These are phyloP conservation scores for Liriodendron chinense DNA, from an alignment of 164 flowering plant species.

Conservation along the genomic window DNA sequence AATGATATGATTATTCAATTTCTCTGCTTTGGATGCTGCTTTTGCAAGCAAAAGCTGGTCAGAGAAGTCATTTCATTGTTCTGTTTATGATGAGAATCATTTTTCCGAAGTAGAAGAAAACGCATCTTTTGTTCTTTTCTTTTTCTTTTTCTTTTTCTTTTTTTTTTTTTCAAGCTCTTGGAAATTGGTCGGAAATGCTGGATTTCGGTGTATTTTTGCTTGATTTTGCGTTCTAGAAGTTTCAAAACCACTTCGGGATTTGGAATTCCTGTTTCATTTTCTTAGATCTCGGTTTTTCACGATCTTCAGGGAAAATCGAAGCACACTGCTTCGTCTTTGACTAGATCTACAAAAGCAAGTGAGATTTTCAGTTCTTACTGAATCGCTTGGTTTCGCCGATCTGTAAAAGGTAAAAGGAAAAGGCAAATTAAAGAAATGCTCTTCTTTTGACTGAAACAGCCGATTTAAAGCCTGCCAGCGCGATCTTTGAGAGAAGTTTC, in stretches of 20 bases:
- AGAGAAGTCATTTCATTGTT: background rate
- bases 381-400: slow-evolving; percentile 1
- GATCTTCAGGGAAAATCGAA: background rate
- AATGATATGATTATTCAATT: slow-evolving; percentile 2
- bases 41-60: background rate
- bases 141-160: too few relatives aligned
- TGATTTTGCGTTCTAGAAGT: background rate
- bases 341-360: background rate
- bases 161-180: too few relatives aligned
- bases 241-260: background rate
- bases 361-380: background rate
- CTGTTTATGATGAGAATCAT: background rate
- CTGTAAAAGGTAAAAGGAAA: background rate
- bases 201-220: background rate
- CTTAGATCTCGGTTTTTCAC: background rate
- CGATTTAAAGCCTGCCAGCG: background rate
- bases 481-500: background rate
- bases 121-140: too few relatives aligned
- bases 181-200: background rate
- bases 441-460: slow-evolving; percentile 5
- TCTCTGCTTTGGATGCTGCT: background rate
- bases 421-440: background rate
- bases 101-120: background rate
- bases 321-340: background rate
- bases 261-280: background rate